Base-by-base conservation (phyloP, 257 asterid species). In the Mentha longifolia region DNA sequence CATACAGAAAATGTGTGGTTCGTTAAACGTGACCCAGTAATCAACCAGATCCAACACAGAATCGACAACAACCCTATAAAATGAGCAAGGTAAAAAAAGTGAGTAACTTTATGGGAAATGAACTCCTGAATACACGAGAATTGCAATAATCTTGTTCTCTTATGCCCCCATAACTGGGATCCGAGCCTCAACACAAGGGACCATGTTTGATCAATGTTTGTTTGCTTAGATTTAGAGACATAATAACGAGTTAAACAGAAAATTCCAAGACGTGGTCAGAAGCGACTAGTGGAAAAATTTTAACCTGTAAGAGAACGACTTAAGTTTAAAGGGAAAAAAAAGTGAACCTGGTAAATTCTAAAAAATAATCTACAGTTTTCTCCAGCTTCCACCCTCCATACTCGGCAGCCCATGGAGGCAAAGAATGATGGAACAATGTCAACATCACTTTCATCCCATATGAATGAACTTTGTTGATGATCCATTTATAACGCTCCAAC, bases 401-500 rank as follows among this genome's bases (percentile, higher is more conserved):
- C 70, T 91, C 99, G 20, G 98, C 97, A 5, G 97, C 99, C 99
- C 99, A 94, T 42, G 99, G 97, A 33, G 99, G 99, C 82, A 94
- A 82, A 68, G 99, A 94, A 82, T 94, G 99, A 77, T 94, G 99
- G 81, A 94, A 94, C 65, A 94, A 71, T 57, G 98, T 94, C 79
- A 94, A 68, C 99, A 91, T 91, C 66, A 94, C 99, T 82, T 91
- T 91, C 99, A 94, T 94, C 75, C 98, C 99, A 65, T 89, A 85
- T 0, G 89, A 86, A 71, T 69, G 96, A 79, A 88, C 98, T 80
- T 81, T 91, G 77, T 76, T 70, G 65, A 94, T 82, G 77, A 94
- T 94, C 99, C 97, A 89, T 80, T 83, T 91, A 68, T 94, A 94
- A 68, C 99, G 85, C 85, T 94, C 99, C 85, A 94, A 47, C 42